phyloP scores from a whole-genome alignment of 2,329 filamentous ascomycete species.

The Fusarium zealandicum region DNA sequence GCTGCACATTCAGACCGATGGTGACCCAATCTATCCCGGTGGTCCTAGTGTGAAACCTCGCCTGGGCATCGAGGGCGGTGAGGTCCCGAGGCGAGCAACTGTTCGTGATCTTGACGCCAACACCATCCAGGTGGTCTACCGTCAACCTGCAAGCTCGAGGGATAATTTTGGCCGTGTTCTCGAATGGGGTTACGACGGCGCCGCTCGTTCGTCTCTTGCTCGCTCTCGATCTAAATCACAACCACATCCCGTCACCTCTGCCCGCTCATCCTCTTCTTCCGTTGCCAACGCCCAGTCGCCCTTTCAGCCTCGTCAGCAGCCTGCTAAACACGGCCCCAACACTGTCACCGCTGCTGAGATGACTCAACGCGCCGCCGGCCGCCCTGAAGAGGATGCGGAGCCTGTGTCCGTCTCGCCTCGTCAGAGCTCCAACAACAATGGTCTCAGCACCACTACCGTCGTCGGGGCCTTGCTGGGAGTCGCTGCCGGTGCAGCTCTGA shows the following conservation, averaged over 20 bases:
- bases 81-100: constrained; percentile 53
- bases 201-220: constrained; percentile 29
- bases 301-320: constrained; percentile 30
- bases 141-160: constrained; percentile 37
- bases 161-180: constrained; percentile 55
- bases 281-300: constrained; percentile 29
- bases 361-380: constrained; percentile 34
- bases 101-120: constrained; percentile 85
- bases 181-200: constrained; percentile 58
- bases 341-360: constrained; percentile 36
- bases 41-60: constrained; percentile 37
- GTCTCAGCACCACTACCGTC: constrained; percentile 67
- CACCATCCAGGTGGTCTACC: constrained; percentile 78
- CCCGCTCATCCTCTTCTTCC: constrained; percentile 34
- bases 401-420: constrained; percentile 40
- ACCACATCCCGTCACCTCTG: constrained; percentile 30
- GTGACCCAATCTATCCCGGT: constrained; percentile 31
- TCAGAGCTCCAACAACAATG: constrained; percentile 48
- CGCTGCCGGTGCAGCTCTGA: constrained; percentile 68
- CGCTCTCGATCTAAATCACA: constrained; percentile 37
- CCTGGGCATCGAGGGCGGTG: constrained; percentile 45
- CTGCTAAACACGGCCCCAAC: constrained; percentile 30
- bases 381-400: constrained; percentile 28
- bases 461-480: constrained; percentile 81
- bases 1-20: constrained; percentile 51